Percentiles rank a stretch among this genome's conserved stretches.
Conservation (phyloP, 2,329 filamentous ascomycete species). For the Grosmannia huntii region DNA sequence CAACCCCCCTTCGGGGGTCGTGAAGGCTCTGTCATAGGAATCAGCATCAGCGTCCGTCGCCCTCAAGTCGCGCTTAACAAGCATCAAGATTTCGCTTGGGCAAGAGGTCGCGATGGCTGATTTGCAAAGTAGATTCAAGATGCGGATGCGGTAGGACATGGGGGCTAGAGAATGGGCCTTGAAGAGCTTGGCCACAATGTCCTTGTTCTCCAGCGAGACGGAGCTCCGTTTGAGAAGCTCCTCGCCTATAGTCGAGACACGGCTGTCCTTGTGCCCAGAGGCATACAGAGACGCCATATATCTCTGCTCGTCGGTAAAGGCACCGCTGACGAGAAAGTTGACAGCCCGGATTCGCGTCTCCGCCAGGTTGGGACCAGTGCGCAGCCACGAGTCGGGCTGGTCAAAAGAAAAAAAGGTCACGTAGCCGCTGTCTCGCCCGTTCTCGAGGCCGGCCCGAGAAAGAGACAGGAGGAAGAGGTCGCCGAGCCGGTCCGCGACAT, state of each 20-base stretch:
- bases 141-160: slow-evolving; percentile 62
- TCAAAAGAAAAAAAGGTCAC: slow-evolving; percentile 56
- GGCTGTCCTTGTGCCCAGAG: slow-evolving; percentile 67
- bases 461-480: slow-evolving; percentile 55
- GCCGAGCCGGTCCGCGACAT: slow-evolving; percentile 62
- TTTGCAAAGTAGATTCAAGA: slow-evolving; percentile 63
- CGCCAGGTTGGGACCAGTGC: slow-evolving; percentile 47
- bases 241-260: slow-evolving; percentile 73
- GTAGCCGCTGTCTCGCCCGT: slow-evolving; percentile 25
- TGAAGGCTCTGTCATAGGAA: not conserved
- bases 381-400: slow-evolving; percentile 57
- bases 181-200: slow-evolving; percentile 54
- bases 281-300: slow-evolving; percentile 77
- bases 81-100: slow-evolving; percentile 50
- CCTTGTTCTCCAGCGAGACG: slow-evolving; percentile 57
- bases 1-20: not conserved
- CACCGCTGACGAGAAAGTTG: slow-evolving; percentile 66
- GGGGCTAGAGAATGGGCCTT: slow-evolving; percentile 59
- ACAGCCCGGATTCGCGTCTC: slow-evolving; percentile 59
- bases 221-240: slow-evolving; percentile 74
- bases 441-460: not conserved
- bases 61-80: slow-evolving; percentile 54
- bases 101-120: slow-evolving; percentile 63
- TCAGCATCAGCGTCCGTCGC: slow-evolving; percentile 12
- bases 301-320: slow-evolving; percentile 72